These are phyloP conservation scores for Boletus patriciae DNA, from an alignment of 768 basidiomycete species.

Conservation along the genomic window DNA sequence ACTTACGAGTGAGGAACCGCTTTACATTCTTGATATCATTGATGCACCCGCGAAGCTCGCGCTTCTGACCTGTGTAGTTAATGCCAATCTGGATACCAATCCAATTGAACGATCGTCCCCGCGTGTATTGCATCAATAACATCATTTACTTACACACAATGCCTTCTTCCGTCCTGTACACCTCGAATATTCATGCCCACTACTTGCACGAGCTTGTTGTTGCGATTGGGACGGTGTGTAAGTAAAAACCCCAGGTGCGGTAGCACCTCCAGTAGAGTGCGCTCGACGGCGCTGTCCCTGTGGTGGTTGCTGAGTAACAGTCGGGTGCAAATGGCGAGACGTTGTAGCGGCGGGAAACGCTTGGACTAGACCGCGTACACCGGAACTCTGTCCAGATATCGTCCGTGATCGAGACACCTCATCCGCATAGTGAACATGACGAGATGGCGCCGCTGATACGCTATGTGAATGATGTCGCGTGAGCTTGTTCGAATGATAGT, in stretches of 20 bases:
- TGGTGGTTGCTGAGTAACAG: constrained; percentile 3
- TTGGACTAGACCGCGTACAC: neutral
- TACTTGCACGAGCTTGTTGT: neutral
- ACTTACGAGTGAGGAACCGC: constrained; percentile 62
- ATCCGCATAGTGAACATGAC: constrained; percentile 30
- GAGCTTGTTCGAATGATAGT: neutral
- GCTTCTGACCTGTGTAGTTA: constrained; percentile 65
- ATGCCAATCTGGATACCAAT: constrained; percentile 62
- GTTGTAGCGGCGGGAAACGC: constrained; percentile 1
- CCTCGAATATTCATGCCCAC: constrained; percentile 43
- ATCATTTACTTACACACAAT: constrained; percentile 36
- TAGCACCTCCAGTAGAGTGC: constrained; percentile 18
- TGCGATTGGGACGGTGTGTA: constrained; percentile 6
- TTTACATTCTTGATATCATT: constrained; percentile 77
- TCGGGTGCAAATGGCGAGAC: neutral
- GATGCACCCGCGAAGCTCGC: constrained; percentile 72
- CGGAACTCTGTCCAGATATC: constrained; percentile 7
- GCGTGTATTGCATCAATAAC: neutral
- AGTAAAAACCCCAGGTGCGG: neutral
- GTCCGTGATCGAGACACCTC: constrained; percentile 11
- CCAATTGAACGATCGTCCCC: neutral
- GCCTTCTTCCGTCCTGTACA: constrained; percentile 56
- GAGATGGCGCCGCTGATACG: constrained; percentile 18
- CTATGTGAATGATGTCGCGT: constrained; percentile 7
- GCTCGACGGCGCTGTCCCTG: constrained; percentile 22